Percentiles rank a stretch among this genome's conserved stretches.
These are phyloP conservation scores for Umbilicus rupestris DNA, from an alignment of 164 flowering plant species.

Conservation along the genomic window DNA sequence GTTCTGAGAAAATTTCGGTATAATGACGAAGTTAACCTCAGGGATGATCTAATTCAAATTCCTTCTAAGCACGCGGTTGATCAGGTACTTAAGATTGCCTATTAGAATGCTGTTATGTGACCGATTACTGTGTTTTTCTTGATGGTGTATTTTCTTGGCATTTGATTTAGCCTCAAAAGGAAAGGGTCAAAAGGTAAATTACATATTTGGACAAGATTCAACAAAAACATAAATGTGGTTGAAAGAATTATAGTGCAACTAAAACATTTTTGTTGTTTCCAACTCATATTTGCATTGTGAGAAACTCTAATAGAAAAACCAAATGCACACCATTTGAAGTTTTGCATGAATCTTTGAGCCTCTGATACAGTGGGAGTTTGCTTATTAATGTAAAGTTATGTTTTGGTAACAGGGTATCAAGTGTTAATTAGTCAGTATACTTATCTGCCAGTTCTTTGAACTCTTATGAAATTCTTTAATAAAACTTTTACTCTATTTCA, in stretches of 20 bases:
- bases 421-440: no score
- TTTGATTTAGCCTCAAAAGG: background rate
- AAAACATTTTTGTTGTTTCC: background rate
- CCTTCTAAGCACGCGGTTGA: conserved; percentile 60
- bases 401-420: no score
- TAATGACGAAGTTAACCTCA: conserved; percentile 72
- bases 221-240: no score
- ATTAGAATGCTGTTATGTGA: background rate
- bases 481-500: no score
- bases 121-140: background rate
- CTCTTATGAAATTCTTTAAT: no score
- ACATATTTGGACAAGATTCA: no score
- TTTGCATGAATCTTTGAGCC: background rate
- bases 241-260: no score
- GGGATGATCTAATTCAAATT: conserved; percentile 64
- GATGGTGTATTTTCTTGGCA: background rate
- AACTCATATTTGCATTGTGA: background rate
- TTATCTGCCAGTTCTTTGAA: no score
- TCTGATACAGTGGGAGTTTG: background rate
- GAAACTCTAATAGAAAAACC: background rate
- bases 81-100: conserved; percentile 40
- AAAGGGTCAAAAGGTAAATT: background rate
- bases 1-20: conserved; percentile 93
- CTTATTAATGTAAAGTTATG: background rate
- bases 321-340: background rate